phyloP scores from a whole-genome alignment of 2,329 filamentous ascomycete genomes.

The Phaeophleospora eucalypticola region DNA sequence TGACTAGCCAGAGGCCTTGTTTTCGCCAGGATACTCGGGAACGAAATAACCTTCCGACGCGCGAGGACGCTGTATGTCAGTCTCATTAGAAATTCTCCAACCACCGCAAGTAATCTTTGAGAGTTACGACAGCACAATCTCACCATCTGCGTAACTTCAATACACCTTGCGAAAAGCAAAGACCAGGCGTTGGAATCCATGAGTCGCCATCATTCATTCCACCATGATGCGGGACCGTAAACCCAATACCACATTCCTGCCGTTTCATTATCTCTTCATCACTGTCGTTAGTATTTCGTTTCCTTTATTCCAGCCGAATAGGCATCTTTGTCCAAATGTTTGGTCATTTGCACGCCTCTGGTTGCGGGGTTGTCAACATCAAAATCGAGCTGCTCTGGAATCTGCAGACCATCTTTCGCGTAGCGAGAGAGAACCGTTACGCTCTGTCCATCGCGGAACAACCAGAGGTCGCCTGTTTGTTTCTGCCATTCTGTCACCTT shows the following conservation, averaged over 20 bases:
- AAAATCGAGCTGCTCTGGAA: constrained; percentile 26
- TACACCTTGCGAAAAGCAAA: not conserved
- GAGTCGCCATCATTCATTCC: not conserved
- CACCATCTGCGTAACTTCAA: constrained; percentile 1
- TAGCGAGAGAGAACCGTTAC: constrained; percentile 17
- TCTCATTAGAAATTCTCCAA: too few relatives aligned
- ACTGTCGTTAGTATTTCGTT: constrained; percentile 6
- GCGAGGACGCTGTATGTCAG: not conserved
- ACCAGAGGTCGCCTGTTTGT: constrained; percentile 34
- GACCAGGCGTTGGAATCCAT: not conserved
- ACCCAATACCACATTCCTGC: not conserved
- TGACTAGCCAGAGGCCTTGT: too few relatives aligned
- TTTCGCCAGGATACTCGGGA: too few relatives aligned
- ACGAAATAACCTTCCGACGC: too few relatives aligned
- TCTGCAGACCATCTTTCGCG: constrained; percentile 18
- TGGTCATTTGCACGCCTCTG: constrained; percentile 7
- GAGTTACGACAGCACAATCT: not conserved
- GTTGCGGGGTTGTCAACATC: constrained; percentile 17
- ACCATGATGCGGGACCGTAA: constrained; percentile 1
- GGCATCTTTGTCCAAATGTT: constrained; percentile 10
- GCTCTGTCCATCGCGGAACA: constrained; percentile 29
- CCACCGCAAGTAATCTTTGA: not conserved
- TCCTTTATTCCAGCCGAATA: constrained; percentile 10
- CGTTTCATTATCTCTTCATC: not conserved
- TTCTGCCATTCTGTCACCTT: constrained; percentile 35